Evolutionary conservation across 1,284 basidiomycete species (phyloP).

Genomic region (Ustilago esculenta): DNA sequence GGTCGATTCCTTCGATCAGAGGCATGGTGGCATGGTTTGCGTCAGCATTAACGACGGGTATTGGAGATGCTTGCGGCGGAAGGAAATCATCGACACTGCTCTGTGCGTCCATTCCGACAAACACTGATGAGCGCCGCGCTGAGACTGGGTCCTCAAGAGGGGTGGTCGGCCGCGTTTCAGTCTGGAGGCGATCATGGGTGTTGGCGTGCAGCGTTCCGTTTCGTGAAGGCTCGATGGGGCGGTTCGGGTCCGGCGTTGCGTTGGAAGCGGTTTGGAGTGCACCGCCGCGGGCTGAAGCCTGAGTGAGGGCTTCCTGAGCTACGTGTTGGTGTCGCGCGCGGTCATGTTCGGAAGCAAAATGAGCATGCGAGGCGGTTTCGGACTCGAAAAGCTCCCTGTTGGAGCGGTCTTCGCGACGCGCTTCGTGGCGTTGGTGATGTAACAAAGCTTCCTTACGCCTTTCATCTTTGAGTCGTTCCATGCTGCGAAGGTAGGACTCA

Average conservation of each 20-base stretch:
- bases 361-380: conserved; percentile 9
- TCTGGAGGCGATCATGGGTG: conserved; percentile 7
- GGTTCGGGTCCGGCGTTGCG: conserved; percentile 1
- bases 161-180: conserved; percentile 47
- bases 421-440: conserved; percentile 39
- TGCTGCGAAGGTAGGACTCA: conserved; percentile 75
- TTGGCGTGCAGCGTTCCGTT: not conserved
- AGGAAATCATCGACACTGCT: conserved; percentile 39
- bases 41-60: conserved; percentile 32
- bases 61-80: conserved; percentile 30
- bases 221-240: conserved; percentile 2
- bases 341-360: conserved; percentile 3
- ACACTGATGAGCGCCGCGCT: conserved; percentile 32
- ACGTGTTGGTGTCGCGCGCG: conserved; percentile 20
- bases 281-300: not conserved
- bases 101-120: conserved; percentile 36
- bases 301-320: conserved; percentile 3
- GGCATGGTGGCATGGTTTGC: conserved; percentile 24
- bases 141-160: conserved; percentile 41
- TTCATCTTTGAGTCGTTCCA: conserved; percentile 65
- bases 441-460: conserved; percentile 31
- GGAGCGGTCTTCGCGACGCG: conserved; percentile 36
- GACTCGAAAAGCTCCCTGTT: conserved; percentile 18
- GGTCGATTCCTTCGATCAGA: conserved; percentile 42
- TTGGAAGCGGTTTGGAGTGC: not conserved